Evolutionary conservation across 805 yeast species (phyloP), one percentile per base, ranked within the genome.

Genomic region (Hermanozyma aechmeae): DNA sequence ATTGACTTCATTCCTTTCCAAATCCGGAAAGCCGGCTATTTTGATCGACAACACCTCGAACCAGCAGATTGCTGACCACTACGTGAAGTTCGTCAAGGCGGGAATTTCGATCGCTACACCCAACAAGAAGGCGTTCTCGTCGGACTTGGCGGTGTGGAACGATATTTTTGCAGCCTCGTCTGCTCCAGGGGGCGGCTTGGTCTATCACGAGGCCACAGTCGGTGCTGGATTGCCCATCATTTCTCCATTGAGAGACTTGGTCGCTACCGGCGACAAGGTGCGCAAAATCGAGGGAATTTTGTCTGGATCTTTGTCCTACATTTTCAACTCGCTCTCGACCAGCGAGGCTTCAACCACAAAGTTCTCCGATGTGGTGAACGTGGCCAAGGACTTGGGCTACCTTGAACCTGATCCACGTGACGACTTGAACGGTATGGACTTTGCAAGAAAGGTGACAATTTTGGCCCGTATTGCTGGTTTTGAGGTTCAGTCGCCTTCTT

Each of bases 341-440:
- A 59, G 76, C 30, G 66, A 64, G 36, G 63, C 70, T 27, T 50
- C 60, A 26, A 65, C 71, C 28, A 70, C 74, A 35, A 82, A 80
- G 52, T 92, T 87, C 56, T 85, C 96, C 15, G 95, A 86, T 31
- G 78, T 92, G 28, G 97, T 92, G 34, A 67, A 71, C 39, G 76
- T 76, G 27, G 98, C 99, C 30, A 89, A 89, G 61, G 60, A 76
- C 29, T 67, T 85, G 41, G 99, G 99, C 29, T 92, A 85, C 71
- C 89, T 96, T 24, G 98, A 92, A 62, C 99, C 99, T 28, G 99
- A 92, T 57, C 98, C 99, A 58, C 79, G 99, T 62, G 99, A 92
- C 56, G 99, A 92, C 54, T 73, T 92, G 58, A 92, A 89, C 57
- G 99, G 99, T 31, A 71, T 92, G 53, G 99, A 92, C 52, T 96